These are phyloP conservation scores for Coemansia javaensis DNA, from an alignment of 192 early-diverging fungal genomes.

Conservation along the genomic window DNA sequence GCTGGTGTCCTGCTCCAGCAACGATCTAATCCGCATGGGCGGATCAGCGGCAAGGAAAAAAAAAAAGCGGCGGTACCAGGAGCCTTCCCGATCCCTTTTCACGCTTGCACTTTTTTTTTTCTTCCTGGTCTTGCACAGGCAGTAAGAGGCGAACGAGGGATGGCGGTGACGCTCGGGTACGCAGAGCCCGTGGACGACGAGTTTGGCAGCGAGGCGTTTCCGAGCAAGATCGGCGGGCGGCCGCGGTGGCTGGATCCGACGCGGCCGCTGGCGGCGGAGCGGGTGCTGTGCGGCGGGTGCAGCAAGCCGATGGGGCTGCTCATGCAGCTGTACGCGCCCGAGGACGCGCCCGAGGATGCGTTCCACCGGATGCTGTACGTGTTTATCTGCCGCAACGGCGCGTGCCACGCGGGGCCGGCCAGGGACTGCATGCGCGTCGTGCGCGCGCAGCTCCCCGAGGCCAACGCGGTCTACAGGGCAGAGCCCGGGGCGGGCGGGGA, in stretches of 20 bases:
- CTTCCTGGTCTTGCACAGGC: no score
- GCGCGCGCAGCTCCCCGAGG: slow-evolving; percentile 71
- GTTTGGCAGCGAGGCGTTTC: slow-evolving; percentile 60
- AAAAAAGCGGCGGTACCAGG: no score
- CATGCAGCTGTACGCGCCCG: slow-evolving; percentile 88
- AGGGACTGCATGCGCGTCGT: slow-evolving; percentile 75
- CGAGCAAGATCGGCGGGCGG: slow-evolving; percentile 82
- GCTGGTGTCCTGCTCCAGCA: no score
- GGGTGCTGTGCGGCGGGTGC: slow-evolving; percentile 69
- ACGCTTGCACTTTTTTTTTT: no score
- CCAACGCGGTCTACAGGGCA: slow-evolving; percentile 60
- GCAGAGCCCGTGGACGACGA: slow-evolving; percentile 64
- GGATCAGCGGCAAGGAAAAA: no score
- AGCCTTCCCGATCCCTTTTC: no score
- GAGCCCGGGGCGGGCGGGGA: slow-evolving; percentile 2
- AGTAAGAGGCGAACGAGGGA: no score
- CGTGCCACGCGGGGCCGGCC: slow-evolving; percentile 64
- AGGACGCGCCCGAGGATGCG: slow-evolving; percentile 79
- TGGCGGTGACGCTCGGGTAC: slow-evolving; percentile 62
- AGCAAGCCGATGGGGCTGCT: slow-evolving; percentile 69
- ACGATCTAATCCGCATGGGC: no score
- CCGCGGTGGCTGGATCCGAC: slow-evolving; percentile 81
- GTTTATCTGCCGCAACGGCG: slow-evolving; percentile 86
- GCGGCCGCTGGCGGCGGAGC: slow-evolving; percentile 55
- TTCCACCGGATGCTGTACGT: slow-evolving; percentile 89